These are phyloP conservation scores for Ambrosia trifida DNA, from an alignment of 129 eudicot species.

Conservation along the genomic window DNA sequence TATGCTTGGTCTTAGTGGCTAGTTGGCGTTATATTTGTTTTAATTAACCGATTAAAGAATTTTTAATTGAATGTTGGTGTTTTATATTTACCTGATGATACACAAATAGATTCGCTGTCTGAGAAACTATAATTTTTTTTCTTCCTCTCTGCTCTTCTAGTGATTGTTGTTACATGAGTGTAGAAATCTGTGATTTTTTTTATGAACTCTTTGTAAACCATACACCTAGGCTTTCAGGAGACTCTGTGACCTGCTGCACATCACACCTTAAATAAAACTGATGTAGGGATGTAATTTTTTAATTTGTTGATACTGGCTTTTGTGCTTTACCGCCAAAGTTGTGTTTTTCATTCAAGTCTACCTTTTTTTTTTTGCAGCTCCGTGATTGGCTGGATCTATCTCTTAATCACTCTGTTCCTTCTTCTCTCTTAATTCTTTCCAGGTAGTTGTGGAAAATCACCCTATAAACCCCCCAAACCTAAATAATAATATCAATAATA, in stretches of 20 bases:
- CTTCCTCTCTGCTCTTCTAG: neutral
- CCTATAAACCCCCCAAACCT: neutral
- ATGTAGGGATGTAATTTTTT: neutral
- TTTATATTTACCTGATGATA: neutral
- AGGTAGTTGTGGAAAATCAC: constrained; percentile 45
- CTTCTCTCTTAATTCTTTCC: constrained; percentile 92
- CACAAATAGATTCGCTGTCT: too few species aligned
- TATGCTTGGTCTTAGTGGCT: neutral
- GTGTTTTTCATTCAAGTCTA: neutral
- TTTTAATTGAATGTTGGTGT: neutral
- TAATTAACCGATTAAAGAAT: neutral
- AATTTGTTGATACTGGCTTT: neutral
- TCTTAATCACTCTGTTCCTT: constrained; percentile 94
- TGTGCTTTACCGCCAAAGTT: neutral
- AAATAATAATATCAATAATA: neutral
- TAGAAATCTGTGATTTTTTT: neutral
- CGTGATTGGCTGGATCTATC: constrained; percentile 97
- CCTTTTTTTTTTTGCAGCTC: constrained; percentile 54
- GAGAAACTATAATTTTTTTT: neutral
- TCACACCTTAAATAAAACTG: constrained; percentile 10
- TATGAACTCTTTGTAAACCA: neutral
- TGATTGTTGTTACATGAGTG: neutral
- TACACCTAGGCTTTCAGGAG: constrained; percentile 1
- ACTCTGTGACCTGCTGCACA: neutral
- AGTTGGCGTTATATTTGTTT: neutral